Evolutionary conservation across 2,329 filamentous ascomycete genomes (phyloP), one percentile per base, ranked within the genome.

Genomic region (Fusarium sp.): DNA sequence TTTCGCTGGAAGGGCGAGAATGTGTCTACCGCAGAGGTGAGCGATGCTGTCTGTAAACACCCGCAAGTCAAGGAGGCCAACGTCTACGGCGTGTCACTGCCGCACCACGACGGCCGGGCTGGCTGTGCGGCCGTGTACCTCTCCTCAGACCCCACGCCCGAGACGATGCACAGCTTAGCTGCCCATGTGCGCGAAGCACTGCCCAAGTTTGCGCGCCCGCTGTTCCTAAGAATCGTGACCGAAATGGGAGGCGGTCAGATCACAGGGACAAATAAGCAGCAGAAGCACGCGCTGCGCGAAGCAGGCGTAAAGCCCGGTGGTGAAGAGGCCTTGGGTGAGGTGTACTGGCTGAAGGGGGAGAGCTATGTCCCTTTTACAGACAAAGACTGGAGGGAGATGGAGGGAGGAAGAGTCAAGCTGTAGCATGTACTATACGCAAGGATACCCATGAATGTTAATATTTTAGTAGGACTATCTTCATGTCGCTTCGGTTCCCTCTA

Each of bases 211-310:
- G 94, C 94, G 0, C 87, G 91, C 6, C 94, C 94, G 0, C 73
- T 96, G 1, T 97, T 97, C 80, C 78, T 97, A 50, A 86, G 94
- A 12, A 80, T 94, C 7, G 86, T 91, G 8, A 84, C 82, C 28
- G 85, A 87, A 28, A 80, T 87, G 47, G 81, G 82, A 4, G 86
- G 89, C 43, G 79, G 82, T 70, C 89, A 92, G 74, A 86, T 89
- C 1, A 97, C 94, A 6, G 94, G 94, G 0, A 97, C 94, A 50
- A 92, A 94, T 75, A 97, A 97, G 85, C 93, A 97, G 82, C 92
- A 95, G 81, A 97, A 97, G 80, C 89, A 92, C 68, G 80, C 83
- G 0, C 78, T 97, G 68, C 85, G 93, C n/a, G 84, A 85, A 3
- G 87, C 95, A 67, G 94, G 94, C 1, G 92, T 95, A 0, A 88